phyloP scores from a whole-genome alignment of 176 grass and related monocot genomes.

The Phoenix dactylifera region DNA sequence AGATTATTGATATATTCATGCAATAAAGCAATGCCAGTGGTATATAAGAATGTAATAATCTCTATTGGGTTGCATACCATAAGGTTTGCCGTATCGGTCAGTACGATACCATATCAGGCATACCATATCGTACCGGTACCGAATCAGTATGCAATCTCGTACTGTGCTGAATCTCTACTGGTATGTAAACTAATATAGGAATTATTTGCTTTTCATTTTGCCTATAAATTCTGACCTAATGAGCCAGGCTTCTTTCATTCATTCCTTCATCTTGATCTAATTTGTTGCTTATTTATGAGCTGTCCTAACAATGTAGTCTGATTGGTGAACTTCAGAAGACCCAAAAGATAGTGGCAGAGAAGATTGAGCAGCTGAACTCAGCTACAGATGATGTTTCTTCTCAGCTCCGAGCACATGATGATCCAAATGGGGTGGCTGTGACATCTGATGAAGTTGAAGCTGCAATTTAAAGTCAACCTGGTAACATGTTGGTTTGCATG shows the following conservation, averaged over 20 bases:
- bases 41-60: no score
- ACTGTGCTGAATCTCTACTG: no score
- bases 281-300: not conserved
- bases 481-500: not conserved
- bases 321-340: conserved; percentile 15
- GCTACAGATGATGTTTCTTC: conserved; percentile 23
- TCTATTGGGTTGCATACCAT: no score
- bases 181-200: no score
- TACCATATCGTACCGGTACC: no score
- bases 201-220: no score
- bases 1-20: no score
- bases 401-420: conserved; percentile 20
- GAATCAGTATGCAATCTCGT: no score
- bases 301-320: not conserved
- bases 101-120: no score
- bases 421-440: conserved; percentile 19
- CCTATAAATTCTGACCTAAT: no score
- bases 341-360: conserved; percentile 4
- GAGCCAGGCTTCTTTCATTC: not conserved
- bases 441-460: conserved; percentile 16
- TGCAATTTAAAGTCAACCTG: not conserved
- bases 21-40: no score
- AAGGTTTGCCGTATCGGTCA: no score
- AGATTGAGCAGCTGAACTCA: conserved; percentile 17
- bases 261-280: not conserved